Base-by-base conservation (phyloP, 2,329 filamentous ascomycete species). In the Cladosporium oxysporum region DNA sequence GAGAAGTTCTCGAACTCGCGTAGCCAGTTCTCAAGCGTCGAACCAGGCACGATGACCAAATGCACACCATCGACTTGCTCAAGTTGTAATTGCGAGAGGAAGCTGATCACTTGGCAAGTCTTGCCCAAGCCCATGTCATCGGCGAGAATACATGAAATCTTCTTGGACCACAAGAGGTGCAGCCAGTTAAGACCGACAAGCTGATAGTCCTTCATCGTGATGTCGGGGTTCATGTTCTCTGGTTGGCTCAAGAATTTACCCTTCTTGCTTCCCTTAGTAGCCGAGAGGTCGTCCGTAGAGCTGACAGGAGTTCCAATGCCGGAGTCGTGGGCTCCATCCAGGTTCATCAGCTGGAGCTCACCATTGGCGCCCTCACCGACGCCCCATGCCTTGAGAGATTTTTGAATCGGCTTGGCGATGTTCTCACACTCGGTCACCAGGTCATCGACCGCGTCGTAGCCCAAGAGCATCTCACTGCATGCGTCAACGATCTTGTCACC, bases 51-150 rank as follows among this genome's bases (percentile, higher is more conserved):
- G 31, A 99, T 89, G 44, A 99, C 86, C 41, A 99, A 81, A 75
- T 97, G 88, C 81, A 82, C 92, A 73, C 91, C 92, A 82, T 74
- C 87, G 75, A 81, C 84, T 69, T 80, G 87, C 33, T 86, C 86
- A 74, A 93, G 88, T 18, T 91, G 88, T 29, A 99, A 82, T 72
- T 97, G 90, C 18, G 92, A 91, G 55, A 99, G 84, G 73, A 99
- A 92, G 0, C 92, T 89, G 71, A 99, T 97, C 68, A 98, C 92
- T 74, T 99, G 94, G 72, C 93, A 97, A 0, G 95, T 99, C 83
- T 99, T 99, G 55, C 95, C 95, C 49, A 87, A 73, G 61, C 91
- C 95, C 95, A 99, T 99, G 76, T 99, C 95, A 76, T 99, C 95
- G 1, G 95, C 95, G 21, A 99, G 83, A 65, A 99, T 98, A 69